Conservation (phyloP, 768 basidiomycete genomes). For the Mycena leptocephala region DNA sequence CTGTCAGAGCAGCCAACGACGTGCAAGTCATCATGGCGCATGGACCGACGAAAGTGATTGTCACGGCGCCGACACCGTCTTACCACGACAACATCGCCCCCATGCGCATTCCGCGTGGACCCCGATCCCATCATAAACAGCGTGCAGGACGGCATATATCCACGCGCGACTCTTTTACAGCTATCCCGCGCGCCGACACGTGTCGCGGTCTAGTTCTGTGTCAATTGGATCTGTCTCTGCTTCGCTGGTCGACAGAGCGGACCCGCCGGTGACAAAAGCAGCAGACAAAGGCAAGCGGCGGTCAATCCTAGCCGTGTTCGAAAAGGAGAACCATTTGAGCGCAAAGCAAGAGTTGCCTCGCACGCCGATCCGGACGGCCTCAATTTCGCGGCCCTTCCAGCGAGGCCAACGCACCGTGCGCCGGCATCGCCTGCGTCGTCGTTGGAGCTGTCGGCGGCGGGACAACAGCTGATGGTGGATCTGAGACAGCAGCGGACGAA, state of each 20-base stretch:
- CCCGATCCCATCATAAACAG: slow-evolving; percentile 55
- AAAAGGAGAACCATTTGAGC: slow-evolving; percentile 62
- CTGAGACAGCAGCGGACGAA: slow-evolving; percentile 65
- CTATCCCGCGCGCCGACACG: slow-evolving; percentile 43
- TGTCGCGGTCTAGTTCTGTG: slow-evolving; percentile 12
- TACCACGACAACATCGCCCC: slow-evolving; percentile 47
- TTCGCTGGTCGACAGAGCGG: slow-evolving; percentile 38
- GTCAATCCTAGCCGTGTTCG: slow-evolving; percentile 40
- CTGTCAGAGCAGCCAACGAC: slow-evolving; percentile 41
- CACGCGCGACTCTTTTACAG: slow-evolving; percentile 46
- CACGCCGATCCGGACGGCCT: slow-evolving; percentile 63
- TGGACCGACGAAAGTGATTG: slow-evolving; percentile 67
- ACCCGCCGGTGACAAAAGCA: slow-evolving; percentile 23
- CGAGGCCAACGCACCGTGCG: slow-evolving; percentile 59
- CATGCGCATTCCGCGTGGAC: slow-evolving; percentile 60
- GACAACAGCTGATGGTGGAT: slow-evolving; percentile 78
- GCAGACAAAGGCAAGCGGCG: slow-evolving; percentile 22
- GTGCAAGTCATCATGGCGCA: slow-evolving; percentile 60
- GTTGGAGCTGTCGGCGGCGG: slow-evolving; percentile 81
- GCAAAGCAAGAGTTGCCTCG: slow-evolving; percentile 58
- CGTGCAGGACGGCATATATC: slow-evolving; percentile 43
- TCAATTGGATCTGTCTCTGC: background rate
- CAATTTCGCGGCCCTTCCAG: slow-evolving; percentile 51
- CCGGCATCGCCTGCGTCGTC: slow-evolving; percentile 79
- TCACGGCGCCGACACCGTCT: slow-evolving; percentile 69